Percentiles rank a stretch among this genome's conserved stretches.
Conservation (phyloP, 2,329 filamentous ascomycete species). For the Ascosphaera aggregata region DNA sequence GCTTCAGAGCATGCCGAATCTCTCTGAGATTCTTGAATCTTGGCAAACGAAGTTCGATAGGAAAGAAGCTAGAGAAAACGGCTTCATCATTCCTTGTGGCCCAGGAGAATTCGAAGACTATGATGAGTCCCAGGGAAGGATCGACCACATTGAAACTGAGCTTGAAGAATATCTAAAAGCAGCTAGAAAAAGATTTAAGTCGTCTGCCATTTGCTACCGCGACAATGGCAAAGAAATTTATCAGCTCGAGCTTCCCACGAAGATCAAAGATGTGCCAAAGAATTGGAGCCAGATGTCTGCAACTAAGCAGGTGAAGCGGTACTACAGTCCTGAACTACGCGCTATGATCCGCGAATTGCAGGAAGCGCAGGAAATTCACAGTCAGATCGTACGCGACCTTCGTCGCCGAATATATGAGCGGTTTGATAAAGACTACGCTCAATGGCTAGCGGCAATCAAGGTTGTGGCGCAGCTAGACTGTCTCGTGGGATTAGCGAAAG, state of each 20-base stretch:
- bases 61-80: slow-evolving; percentile 50
- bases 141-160: slow-evolving; percentile 51
- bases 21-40: slow-evolving; percentile 47
- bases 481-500: slow-evolving; percentile 75
- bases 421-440: slow-evolving; percentile 68
- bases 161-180: slow-evolving; percentile 48
- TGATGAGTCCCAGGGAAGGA: slow-evolving; percentile 54
- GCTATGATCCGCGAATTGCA: slow-evolving; percentile 67
- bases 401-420: slow-evolving; percentile 59
- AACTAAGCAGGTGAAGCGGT: slow-evolving; percentile 72
- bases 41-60: slow-evolving; percentile 91
- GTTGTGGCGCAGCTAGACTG: slow-evolving; percentile 87
- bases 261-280: slow-evolving; percentile 60
- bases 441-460: slow-evolving; percentile 75
- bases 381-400: slow-evolving; percentile 74
- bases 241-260: slow-evolving; percentile 72
- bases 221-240: slow-evolving; percentile 95
- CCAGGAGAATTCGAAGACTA: slow-evolving; percentile 80
- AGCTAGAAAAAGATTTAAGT: slow-evolving; percentile 51
- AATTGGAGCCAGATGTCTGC: slow-evolving; percentile 94
- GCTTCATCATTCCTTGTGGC: slow-evolving; percentile 54
- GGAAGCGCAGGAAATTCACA: slow-evolving; percentile 83
- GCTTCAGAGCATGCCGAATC: slow-evolving; percentile 64
- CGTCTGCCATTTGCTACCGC: slow-evolving; percentile 46
- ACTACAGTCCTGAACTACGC: slow-evolving; percentile 72